Conservation (phyloP, 2,329 filamentous ascomycete genomes). For the Colletotrichum sp. region DNA sequence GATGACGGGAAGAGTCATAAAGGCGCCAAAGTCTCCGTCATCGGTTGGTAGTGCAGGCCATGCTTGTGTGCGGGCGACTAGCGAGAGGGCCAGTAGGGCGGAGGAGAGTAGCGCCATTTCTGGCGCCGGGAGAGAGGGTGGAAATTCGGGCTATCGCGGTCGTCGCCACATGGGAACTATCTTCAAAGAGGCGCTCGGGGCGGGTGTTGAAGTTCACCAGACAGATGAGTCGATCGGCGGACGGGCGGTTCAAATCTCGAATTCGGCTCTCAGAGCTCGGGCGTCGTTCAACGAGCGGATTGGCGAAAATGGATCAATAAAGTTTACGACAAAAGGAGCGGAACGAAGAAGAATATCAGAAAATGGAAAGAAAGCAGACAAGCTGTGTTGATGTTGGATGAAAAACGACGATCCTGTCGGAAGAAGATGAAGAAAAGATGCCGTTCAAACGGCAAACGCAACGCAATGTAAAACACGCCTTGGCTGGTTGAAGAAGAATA, state of each 20-base stretch:
- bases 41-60: slow-evolving; percentile 22
- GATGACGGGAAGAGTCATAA: slow-evolving; percentile 17
- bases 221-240: not conserved
- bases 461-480: slow-evolving; percentile 9
- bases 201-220: not conserved
- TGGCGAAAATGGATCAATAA: not conserved
- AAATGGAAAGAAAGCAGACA: not conserved
- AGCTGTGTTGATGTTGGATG: not conserved
- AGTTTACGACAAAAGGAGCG: not conserved
- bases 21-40: slow-evolving; percentile 1
- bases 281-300: not conserved
- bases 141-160: slow-evolving; percentile 17
- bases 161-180: slow-evolving; percentile 19
- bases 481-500: not conserved
- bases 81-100: slow-evolving; percentile 17
- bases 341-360: not conserved
- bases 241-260: not conserved
- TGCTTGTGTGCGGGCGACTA: slow-evolving; percentile 7
- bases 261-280: not conserved
- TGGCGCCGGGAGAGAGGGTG: not conserved
- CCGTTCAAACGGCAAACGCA: slow-evolving; percentile 12
- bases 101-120: slow-evolving; percentile 12
- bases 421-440: not conserved
- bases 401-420: not conserved
- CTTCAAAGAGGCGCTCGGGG: not conserved